These are phyloP conservation scores for Pseudofabraea citricarpa DNA, from an alignment of 2,329 filamentous ascomycete species.

Conservation along the genomic window DNA sequence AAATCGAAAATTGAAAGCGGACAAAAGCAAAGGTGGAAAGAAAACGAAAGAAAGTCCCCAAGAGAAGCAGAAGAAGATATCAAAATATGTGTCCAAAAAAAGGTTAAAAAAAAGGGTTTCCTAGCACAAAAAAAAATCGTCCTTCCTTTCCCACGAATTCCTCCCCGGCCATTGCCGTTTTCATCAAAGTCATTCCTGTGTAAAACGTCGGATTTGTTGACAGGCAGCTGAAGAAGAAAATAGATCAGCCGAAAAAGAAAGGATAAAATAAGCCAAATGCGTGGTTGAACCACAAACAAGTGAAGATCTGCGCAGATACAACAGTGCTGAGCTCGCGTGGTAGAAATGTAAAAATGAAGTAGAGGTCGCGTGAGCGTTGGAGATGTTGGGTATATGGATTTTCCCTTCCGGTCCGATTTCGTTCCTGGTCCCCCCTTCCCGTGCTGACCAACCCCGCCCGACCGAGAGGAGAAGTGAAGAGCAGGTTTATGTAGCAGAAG, in stretches of 20 bases:
- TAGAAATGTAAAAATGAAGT: conserved; percentile 11
- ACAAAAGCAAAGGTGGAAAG: conserved; percentile 7
- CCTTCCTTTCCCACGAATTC: no score
- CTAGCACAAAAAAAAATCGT: no score
- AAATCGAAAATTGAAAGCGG: conserved; percentile 12
- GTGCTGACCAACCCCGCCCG: not conserved
- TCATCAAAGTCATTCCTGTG: no score
- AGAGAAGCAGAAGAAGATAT: no score
- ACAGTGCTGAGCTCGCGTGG: conserved; percentile 10
- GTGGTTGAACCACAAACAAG: no score
- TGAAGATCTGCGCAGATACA: conserved; percentile 14
- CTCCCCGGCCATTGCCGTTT: no score
- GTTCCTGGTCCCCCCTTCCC: not conserved
- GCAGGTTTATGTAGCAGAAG: conserved; percentile 10
- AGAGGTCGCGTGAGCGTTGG: conserved; percentile 24
- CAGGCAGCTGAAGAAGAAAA: no score
- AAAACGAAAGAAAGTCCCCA: no score
- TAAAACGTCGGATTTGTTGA: no score
- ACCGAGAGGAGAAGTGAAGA: not conserved
- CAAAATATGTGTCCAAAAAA: no score
- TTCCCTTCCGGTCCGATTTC: not conserved
- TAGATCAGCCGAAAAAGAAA: no score
- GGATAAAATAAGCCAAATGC: no score
- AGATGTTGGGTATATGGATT: conserved; percentile 14
- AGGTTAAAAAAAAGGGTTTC: not conserved